A percentile compares a stretch with the other conserved stretches of the same genome.
Conservation (phyloP, 106 monocot species). For the Hemerocallis citrina region DNA sequence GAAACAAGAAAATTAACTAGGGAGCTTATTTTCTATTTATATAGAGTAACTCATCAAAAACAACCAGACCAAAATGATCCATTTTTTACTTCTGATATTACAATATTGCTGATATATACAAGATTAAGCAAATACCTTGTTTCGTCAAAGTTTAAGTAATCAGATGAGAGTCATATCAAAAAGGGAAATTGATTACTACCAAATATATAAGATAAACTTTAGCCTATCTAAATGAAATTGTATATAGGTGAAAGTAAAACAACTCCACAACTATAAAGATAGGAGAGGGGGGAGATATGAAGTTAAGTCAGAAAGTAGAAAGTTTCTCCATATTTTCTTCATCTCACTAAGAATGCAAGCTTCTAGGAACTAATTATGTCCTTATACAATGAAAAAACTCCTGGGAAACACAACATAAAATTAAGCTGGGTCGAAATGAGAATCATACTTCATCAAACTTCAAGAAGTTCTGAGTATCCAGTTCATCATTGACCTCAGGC, state of each 20-base stretch:
- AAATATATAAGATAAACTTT: not conserved
- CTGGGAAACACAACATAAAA: not conserved
- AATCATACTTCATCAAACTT: conserved; percentile 91
- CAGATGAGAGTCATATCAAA: not conserved
- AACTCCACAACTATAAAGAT: not conserved
- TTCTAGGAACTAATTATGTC: not conserved
- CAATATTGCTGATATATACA: not conserved
- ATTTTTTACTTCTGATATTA: not conserved
- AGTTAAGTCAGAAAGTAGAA: not conserved
- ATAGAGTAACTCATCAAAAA: not conserved
- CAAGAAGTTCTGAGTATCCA: conserved; percentile 91
- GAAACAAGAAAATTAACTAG: not conserved
- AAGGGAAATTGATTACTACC: not conserved
- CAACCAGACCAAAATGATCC: not conserved
- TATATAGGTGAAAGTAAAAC: not conserved
- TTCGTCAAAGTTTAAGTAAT: not conserved
- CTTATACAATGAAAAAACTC: not conserved
- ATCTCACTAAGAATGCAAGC: not conserved
- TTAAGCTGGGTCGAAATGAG: not conserved
- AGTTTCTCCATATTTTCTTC: not conserved
- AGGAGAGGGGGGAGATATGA: not conserved
- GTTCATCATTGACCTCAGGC: conserved; percentile 81
- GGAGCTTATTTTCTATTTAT: not conserved
- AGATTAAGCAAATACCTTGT: not conserved
- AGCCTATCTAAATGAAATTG: not conserved